Conservation (phyloP, 441 rosid species). For the Raphanus hybrid region DNA sequence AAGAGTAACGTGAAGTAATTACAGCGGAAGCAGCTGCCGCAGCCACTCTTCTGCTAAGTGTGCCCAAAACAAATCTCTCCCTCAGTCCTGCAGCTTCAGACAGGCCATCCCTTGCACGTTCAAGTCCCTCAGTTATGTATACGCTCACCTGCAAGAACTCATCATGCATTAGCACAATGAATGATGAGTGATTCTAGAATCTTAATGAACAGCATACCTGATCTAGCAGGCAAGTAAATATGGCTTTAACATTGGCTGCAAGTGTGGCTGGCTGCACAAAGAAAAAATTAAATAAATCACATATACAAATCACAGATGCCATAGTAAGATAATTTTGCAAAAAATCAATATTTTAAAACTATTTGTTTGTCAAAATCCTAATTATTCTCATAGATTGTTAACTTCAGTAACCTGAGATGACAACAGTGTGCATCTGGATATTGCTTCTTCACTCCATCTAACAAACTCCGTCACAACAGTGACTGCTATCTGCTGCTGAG, state of each 20-base stretch:
- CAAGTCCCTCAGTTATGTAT: slow-evolving; percentile 96
- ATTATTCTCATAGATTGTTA: neutral
- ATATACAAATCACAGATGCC: neutral
- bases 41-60: slow-evolving; percentile 95
- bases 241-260: slow-evolving; percentile 87
- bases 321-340: too few relatives aligned
- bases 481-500: slow-evolving; percentile 93
- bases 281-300: slow-evolving; percentile 31
- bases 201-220: too few relatives aligned
- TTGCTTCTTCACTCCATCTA: slow-evolving; percentile 99
- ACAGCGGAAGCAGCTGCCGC: slow-evolving; percentile 99
- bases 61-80: slow-evolving; percentile 95
- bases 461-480: slow-evolving; percentile 97
- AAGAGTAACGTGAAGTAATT: slow-evolving; percentile 49
- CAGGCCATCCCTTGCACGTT: slow-evolving; percentile 92
- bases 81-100: slow-evolving; percentile 64
- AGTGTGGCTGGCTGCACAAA: slow-evolving; percentile 76
- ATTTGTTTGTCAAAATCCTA: too few relatives aligned
- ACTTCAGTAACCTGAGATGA: slow-evolving; percentile 73
- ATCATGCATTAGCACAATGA: slow-evolving; percentile 28
- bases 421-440: slow-evolving; percentile 38
- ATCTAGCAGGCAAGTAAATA: slow-evolving; percentile 15
- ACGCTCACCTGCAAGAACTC: slow-evolving; percentile 71
- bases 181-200: too few relatives aligned
- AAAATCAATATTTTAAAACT: too few relatives aligned